Conservation (phyloP, 1,284 basidiomycete species). For the Apiotrichum brassicae region DNA sequence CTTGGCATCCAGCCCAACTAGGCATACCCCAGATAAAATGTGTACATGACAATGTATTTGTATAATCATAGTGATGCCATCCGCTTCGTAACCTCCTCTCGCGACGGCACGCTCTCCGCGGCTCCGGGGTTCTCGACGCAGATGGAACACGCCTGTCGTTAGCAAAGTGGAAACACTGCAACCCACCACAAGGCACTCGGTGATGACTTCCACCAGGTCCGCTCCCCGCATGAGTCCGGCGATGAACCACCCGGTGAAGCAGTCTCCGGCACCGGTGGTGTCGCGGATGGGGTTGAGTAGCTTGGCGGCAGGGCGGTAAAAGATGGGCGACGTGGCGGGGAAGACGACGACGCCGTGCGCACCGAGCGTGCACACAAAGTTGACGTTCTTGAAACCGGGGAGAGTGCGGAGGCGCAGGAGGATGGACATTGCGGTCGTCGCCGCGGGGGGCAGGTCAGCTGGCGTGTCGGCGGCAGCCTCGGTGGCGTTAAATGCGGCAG, state of each 20-base stretch:
- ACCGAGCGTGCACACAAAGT: slow-evolving; percentile 4
- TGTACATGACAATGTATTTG: not conserved
- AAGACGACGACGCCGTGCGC: slow-evolving; percentile 35
- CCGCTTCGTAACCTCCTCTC: slow-evolving; percentile 1
- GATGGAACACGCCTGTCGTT: slow-evolving; percentile 6
- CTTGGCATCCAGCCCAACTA: slow-evolving; percentile 6
- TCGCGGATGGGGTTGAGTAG: slow-evolving; percentile 32
- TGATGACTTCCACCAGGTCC: not conserved
- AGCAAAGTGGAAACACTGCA: not conserved
- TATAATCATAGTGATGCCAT: not conserved
- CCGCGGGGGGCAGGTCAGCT: not conserved
- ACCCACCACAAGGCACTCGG: slow-evolving; percentile 3
- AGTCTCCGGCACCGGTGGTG: slow-evolving; percentile 47
- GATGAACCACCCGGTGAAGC: slow-evolving; percentile 45
- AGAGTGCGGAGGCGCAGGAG: not conserved
- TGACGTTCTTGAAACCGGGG: not conserved
- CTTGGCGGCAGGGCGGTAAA: slow-evolving; percentile 25
- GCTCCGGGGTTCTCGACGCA: slow-evolving; percentile 8
- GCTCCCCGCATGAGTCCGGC: slow-evolving; percentile 40
- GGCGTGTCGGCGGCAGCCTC: not conserved
- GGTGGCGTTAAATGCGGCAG: slow-evolving; percentile 15
- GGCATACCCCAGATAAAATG: not conserved
- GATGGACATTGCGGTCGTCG: slow-evolving; percentile 5
- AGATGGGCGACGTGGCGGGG: slow-evolving; percentile 4
- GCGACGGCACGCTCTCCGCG: slow-evolving; percentile 6